A percentile compares a stretch with the other conserved stretches of the same genome.
Conservation (phyloP, 2,329 filamentous ascomycete species). For the Epichloe gansuensis region DNA sequence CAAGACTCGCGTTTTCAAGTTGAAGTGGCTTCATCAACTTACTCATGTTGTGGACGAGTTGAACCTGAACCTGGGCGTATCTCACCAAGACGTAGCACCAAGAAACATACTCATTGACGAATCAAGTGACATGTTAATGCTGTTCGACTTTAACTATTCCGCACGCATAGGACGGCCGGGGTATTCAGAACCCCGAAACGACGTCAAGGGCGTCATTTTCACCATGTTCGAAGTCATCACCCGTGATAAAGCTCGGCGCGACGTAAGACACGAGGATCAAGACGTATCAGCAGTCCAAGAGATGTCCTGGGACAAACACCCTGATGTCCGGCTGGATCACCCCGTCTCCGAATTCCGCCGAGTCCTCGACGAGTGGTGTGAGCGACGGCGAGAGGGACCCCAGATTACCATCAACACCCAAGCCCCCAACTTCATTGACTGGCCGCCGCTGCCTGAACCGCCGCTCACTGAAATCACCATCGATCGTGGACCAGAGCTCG, state of each 20-base stretch:
- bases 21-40: background rate
- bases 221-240: slow-evolving; percentile 26
- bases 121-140: slow-evolving; percentile 18
- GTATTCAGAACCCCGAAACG: slow-evolving; percentile 13
- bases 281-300: slow-evolving; percentile 9
- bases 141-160: slow-evolving; percentile 25
- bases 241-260: slow-evolving; percentile 13
- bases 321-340: slow-evolving; percentile 20
- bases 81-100: slow-evolving; percentile 25
- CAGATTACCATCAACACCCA: background rate
- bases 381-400: slow-evolving; percentile 5
- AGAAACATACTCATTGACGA: slow-evolving; percentile 25
- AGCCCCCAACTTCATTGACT: background rate
- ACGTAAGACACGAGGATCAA: slow-evolving; percentile 15
- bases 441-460: background rate
- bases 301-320: slow-evolving; percentile 20
- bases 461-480: no score
- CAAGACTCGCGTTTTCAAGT: background rate
- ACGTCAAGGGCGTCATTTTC: slow-evolving; percentile 22
- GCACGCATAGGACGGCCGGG: slow-evolving; percentile 11
- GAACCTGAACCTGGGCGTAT: slow-evolving; percentile 24
- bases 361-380: slow-evolving; percentile 16
- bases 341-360: slow-evolving; percentile 17
- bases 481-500: no score
- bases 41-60: slow-evolving; percentile 22